phyloP scores from a whole-genome alignment of 2,329 filamentous ascomycete species.

The Drechslerella coelobrocha region DNA sequence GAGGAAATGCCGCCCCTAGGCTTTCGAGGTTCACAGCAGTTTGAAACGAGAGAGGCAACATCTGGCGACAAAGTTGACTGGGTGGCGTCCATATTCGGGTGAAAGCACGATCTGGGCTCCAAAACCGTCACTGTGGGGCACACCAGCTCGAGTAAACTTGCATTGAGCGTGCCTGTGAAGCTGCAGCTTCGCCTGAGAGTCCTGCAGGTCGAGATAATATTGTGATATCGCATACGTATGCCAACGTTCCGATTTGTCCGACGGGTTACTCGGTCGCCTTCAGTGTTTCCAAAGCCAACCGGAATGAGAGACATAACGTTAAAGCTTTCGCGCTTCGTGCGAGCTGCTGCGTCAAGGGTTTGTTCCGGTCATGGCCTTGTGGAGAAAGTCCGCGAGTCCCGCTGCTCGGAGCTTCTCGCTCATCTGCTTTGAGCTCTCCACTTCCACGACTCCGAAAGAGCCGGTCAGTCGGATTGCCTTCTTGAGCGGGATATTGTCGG shows the following conservation, averaged over 20 bases:
- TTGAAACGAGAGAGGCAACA: constrained; percentile 34
- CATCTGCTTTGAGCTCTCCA: constrained; percentile 40
- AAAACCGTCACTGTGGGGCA: constrained; percentile 17
- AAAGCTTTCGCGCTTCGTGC: neutral
- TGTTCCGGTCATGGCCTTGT: constrained; percentile 30
- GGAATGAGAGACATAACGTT: neutral
- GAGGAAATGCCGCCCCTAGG: constrained; percentile 15
- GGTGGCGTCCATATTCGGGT: constrained; percentile 1
- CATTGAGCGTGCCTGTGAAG: constrained; percentile 9
- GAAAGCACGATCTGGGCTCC: neutral
- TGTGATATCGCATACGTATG: neutral
- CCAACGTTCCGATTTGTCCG: neutral
- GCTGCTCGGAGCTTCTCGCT: constrained; percentile 31
- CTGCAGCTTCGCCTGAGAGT: constrained; percentile 29
- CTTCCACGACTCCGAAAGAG: constrained; percentile 28
- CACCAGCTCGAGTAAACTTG: constrained; percentile 35
- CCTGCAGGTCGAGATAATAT: neutral
- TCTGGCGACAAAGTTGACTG: constrained; percentile 13
- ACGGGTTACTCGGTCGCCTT: neutral
- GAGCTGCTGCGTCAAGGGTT: neutral
- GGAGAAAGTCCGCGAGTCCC: constrained; percentile 38
- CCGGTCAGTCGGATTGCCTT: constrained; percentile 17
- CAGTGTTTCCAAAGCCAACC: neutral
- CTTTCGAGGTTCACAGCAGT: constrained; percentile 12
- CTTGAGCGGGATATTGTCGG: neutral